A percentile compares a stretch with the other conserved stretches of the same genome.
Conservation (phyloP, 1,284 basidiomycete genomes). For the Amylostereum areolatum region DNA sequence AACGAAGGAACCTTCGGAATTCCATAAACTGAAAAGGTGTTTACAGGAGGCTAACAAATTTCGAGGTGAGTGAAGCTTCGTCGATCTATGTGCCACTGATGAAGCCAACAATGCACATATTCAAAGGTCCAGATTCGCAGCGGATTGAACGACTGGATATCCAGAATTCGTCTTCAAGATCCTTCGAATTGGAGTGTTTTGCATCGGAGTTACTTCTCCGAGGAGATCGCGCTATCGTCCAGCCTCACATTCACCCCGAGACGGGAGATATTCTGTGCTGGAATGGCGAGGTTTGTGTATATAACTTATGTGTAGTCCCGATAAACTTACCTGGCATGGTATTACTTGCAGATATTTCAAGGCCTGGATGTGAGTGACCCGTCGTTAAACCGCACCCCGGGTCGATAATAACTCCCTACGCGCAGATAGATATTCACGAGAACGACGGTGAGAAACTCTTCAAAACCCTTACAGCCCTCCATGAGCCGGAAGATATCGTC, state of each 20-base stretch:
- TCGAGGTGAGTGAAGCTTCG: slow-evolving; percentile 35
- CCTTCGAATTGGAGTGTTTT: slow-evolving; percentile 46
- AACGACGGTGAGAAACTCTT: slow-evolving; percentile 80
- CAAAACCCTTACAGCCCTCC: slow-evolving; percentile 33
- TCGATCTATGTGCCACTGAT: neutral
- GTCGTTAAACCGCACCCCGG: neutral
- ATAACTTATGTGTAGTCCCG: neutral
- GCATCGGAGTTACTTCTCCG: slow-evolving; percentile 79
- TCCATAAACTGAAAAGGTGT: slow-evolving; percentile 24
- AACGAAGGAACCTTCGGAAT: slow-evolving; percentile 5
- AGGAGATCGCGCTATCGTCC: slow-evolving; percentile 54
- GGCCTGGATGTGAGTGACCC: slow-evolving; percentile 52
- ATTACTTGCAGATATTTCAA: slow-evolving; percentile 58
- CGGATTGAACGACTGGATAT: slow-evolving; percentile 16
- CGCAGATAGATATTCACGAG: slow-evolving; percentile 46
- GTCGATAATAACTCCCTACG: neutral
- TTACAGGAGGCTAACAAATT: slow-evolving; percentile 39
- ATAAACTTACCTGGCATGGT: neutral
- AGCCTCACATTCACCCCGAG: slow-evolving; percentile 57
- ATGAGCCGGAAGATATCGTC: slow-evolving; percentile 38
- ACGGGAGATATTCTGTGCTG: slow-evolving; percentile 71
- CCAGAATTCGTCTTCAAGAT: neutral
- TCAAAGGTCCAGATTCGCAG: slow-evolving; percentile 61
- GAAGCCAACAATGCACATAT: neutral
- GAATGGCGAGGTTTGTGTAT: slow-evolving; percentile 77